Evolutionary conservation across 768 basidiomycete species (phyloP), one percentile per base, ranked within the genome.

Genomic region (Collybia mongolica): DNA sequence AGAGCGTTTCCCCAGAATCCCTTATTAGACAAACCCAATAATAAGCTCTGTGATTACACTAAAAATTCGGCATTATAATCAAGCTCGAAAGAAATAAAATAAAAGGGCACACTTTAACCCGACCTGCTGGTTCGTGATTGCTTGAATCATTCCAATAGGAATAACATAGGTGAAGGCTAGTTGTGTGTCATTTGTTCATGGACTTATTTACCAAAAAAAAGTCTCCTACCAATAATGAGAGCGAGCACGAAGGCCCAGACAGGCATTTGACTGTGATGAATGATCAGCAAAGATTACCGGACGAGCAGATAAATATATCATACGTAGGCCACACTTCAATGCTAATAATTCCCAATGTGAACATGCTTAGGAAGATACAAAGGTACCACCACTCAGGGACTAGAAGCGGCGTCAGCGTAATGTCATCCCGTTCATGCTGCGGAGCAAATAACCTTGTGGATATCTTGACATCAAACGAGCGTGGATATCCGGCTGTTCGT

Each of bases 351-450:
- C 87, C 86, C 47, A 87, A 75, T 0, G 70, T 73, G 60, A 88
- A 89, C 81, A 86, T 86, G 52, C 68, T 52, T 54, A 82, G 63
- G 66, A 91, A 88, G 45, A 93, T 74, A 26, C 76, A 59, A 11
- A 72, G 65, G 62, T 92, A 93, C 91, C 91, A 93, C 89, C 88
- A 91, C 53, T 91, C 80, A 1, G 90, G 90, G 18, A 92, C 75
- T 55, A 46, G 3, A 5, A 19, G 17, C 15, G 18, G 53, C 20
- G 6, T n/a, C 8, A 26, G 43, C n/a, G 3, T 24, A n/a, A n/a
- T 11, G 9, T 15, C 17, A 41, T 14, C 14, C 5, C 3, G 7
- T 26, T 26, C 18, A 26, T 36, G 7, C 5, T 6, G 6, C 38
- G 8, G 14, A 20, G 29, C n/a, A 40, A 5, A 22, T 40, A 22